Percentiles rank a stretch among this genome's conserved stretches.
Conservation (phyloP, 2,329 filamentous ascomycete species). For the Hypocreales sp. region DNA sequence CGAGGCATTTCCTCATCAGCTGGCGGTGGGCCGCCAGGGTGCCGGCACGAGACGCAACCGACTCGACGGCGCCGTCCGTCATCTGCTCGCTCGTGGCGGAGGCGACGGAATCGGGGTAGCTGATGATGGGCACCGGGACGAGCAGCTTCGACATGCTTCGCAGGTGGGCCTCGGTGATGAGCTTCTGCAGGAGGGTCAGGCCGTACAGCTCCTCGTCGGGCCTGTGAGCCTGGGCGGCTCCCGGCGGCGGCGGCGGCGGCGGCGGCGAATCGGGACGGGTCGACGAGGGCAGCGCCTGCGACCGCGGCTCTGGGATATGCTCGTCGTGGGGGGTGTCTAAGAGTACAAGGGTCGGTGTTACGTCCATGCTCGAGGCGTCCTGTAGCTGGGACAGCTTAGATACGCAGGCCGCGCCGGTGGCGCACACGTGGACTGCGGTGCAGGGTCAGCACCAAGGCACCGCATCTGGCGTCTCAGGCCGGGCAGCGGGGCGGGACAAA, state of each 20-base stretch:
- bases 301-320: constrained; percentile 18
- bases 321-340: constrained; percentile 41
- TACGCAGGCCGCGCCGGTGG: constrained; percentile 36
- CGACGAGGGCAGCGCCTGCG: constrained; percentile 24
- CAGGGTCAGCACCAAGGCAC: too few relatives aligned
- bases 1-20: constrained; percentile 57
- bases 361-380: constrained; percentile 32
- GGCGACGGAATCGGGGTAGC: constrained; percentile 16
- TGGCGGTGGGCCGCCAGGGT: constrained; percentile 16
- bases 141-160: constrained; percentile 40
- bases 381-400: constrained; percentile 36
- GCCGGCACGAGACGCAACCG: constrained; percentile 8
- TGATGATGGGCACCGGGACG: constrained; percentile 39
- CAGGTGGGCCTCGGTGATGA: constrained; percentile 41
- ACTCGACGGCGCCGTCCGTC: constrained; percentile 23
- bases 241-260: constrained; percentile 18
- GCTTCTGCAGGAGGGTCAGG: constrained; percentile 35
- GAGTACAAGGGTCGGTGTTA: constrained; percentile 40
- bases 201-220: constrained; percentile 38
- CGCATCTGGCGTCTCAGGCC: too few relatives aligned
- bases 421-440: constrained; percentile 35
- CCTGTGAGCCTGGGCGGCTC: constrained; percentile 22
- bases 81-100: constrained; percentile 14
- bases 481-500: too few relatives aligned
- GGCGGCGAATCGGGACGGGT: too few relatives aligned